Conservation (phyloP, 2,329 filamentous ascomycete genomes). For the Emmonsiellopsis sp. region DNA sequence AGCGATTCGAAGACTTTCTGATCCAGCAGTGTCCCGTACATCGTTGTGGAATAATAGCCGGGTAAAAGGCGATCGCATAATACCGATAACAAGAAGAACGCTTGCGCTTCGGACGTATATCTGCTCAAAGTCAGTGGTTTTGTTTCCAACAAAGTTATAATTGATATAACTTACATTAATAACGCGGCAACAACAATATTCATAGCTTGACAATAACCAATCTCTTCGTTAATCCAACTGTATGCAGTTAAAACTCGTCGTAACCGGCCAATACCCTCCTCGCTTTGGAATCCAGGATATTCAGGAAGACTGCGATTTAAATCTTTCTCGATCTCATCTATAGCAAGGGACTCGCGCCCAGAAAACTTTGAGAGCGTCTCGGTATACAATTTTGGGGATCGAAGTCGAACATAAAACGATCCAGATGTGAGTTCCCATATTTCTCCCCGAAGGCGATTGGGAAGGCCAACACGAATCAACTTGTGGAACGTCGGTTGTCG, state of each 20-base stretch:
- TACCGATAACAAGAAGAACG: slow-evolving; percentile 85
- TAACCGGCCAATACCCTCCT: slow-evolving; percentile 84
- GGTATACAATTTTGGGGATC: slow-evolving; percentile 71
- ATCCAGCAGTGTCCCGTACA: slow-evolving; percentile 96
- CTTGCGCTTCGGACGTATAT: slow-evolving; percentile 93
- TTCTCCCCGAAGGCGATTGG: slow-evolving; percentile 85
- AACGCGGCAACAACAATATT: slow-evolving; percentile 98
- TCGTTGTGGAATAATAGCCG: slow-evolving; percentile 96
- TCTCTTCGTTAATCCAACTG: slow-evolving; percentile 91
- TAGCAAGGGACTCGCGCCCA: slow-evolving; percentile 82
- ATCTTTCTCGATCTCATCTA: slow-evolving; percentile 98
- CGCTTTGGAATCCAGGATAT: slow-evolving; percentile 93
- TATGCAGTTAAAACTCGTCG: slow-evolving; percentile 90
- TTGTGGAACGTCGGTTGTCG: slow-evolving; percentile 97
- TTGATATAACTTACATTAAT: slow-evolving; percentile 55
- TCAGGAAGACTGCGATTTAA: slow-evolving; percentile 92
- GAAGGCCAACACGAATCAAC: slow-evolving; percentile 86
- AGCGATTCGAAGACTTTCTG: slow-evolving; percentile 96
- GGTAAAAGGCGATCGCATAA: slow-evolving; percentile 88
- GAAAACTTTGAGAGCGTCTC: slow-evolving; percentile 78
- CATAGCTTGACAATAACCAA: slow-evolving; percentile 99
- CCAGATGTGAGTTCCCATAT: slow-evolving; percentile 94
- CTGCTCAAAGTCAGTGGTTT: slow-evolving; percentile 25
- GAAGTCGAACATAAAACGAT: slow-evolving; percentile 76
- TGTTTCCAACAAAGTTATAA: neutral